Base-by-base conservation (phyloP, 176 grass and related monocot species). In the Carex parvula region DNA sequence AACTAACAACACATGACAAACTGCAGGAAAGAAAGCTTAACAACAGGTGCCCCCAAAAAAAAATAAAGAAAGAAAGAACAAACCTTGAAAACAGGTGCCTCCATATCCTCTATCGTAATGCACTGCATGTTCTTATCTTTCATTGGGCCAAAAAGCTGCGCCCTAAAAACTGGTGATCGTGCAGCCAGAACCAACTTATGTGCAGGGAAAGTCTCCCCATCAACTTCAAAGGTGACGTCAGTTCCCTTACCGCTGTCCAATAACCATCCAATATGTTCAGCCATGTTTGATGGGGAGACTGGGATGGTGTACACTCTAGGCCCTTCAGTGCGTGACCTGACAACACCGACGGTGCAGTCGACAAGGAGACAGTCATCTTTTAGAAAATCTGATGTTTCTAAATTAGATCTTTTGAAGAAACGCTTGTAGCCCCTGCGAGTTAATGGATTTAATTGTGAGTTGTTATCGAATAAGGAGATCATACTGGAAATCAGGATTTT, bases 101-200 rank as follows among this genome's bases (percentile, higher is more conserved):
- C 95, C 91, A 98, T 93, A 53, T 98, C 95, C 87, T 98, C 92
- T 55, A 98, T 77, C 44, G 61, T 89, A 86, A 98, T 93, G 71
- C 86, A 90, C 64, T 88, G 89, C 92, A 95, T 93, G 80, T 95
- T 80, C 60, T 88, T 93, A 80, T 93, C 92, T 70, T 95, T 98
- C 95, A 98, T 98, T 39, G 95, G 95, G 59, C 95, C 95, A 90
- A 95, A 98, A 69, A 98, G 91, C 63, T 98, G 95, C 22, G 95
- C 95, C 90, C 89, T 95, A 75, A 98, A 95, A 74, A 98, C 95
- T 81, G 95, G 95, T 17, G 95, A 98, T 12, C 95, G 80, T 22
- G 91, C 95, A 18, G 91, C 90, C 85, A 98, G 86, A 85, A 98
- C 86, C 44, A 98, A 89, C 82, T 98, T 98, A 63, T 95, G 95